Percentiles rank a stretch among this genome's conserved stretches.
Evolutionary conservation across 371 early-diverging fungal genomes (phyloP).

Genomic region (Funneliformis caledonium): DNA sequence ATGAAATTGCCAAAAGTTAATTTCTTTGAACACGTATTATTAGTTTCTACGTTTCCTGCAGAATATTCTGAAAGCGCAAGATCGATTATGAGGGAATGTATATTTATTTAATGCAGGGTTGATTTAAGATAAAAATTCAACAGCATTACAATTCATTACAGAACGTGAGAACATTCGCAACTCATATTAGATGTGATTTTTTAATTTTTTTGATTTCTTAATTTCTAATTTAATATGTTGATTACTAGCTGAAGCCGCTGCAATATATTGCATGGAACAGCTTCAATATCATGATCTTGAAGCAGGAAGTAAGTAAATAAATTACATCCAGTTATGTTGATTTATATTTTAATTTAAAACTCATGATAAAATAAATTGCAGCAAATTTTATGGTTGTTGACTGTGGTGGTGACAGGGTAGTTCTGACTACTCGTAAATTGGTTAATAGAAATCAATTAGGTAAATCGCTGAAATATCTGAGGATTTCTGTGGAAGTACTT

Average conservation of each 20-base stretch:
- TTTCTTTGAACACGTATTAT: background rate
- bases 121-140: background rate
- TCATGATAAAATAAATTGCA: background rate
- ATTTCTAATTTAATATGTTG: background rate
- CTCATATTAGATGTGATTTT: too few species aligned
- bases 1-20: background rate
- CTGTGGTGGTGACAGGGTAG: conserved; percentile 1
- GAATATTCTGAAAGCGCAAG: background rate
- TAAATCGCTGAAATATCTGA: background rate
- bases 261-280: conserved; percentile 22
- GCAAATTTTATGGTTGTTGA: conserved; percentile 12
- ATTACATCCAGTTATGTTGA: background rate
- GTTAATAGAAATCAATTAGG: background rate
- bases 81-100: conserved; percentile 19
- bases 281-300: background rate
- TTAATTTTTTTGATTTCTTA: too few species aligned
- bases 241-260: conserved; percentile 34
- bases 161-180: background rate
- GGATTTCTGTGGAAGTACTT: background rate
- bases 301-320: background rate
- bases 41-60: background rate
- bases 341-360: background rate
- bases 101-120: conserved; percentile 1
- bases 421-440: conserved; percentile 4
- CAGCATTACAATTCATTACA: conserved; percentile 1